Percentiles rank a stretch among this genome's conserved stretches.
Evolutionary conservation across 345 rosid species (phyloP).

Genomic region (Limnanthes douglasii): DNA sequence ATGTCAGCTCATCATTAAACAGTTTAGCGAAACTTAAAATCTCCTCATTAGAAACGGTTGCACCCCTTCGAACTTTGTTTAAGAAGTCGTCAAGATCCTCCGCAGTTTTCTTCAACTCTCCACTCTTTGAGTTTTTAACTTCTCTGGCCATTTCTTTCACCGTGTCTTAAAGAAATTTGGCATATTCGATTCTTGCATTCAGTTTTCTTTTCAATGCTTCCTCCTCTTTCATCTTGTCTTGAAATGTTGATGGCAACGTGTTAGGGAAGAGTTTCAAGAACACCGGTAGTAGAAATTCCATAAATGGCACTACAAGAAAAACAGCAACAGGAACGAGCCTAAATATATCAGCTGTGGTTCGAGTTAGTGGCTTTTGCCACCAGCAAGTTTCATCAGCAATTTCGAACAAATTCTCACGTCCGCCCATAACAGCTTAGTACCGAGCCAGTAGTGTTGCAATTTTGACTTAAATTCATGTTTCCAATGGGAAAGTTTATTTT

Average conservation of each 20-base stretch:
- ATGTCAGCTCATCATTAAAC: conserved; percentile 63
- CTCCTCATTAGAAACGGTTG: conserved; percentile 46
- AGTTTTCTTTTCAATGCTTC: conserved; percentile 63
- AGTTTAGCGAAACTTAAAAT: conserved; percentile 60
- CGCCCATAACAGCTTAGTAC: conserved; percentile 46
- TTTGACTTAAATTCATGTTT: conserved; percentile 42
- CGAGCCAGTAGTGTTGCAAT: conserved; percentile 64
- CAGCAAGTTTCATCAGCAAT: conserved; percentile 47
- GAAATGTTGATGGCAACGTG: conserved; percentile 74
- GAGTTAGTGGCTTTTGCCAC: conserved; percentile 68
- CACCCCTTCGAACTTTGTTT: conserved; percentile 54
- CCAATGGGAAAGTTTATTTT: conserved; percentile 46
- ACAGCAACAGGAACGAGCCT: conserved; percentile 78
- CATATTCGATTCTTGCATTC: conserved; percentile 56
- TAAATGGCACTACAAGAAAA: conserved; percentile 59
- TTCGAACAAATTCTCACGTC: conserved; percentile 60
- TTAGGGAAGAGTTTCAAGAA: conserved; percentile 61
- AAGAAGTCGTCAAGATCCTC: conserved; percentile 59
- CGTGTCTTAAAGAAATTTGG: conserved; percentile 73
- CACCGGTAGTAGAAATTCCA: conserved; percentile 65
- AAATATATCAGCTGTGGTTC: conserved; percentile 86
- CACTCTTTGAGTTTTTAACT: conserved; percentile 65
- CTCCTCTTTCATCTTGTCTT: conserved; percentile 76
- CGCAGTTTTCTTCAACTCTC: conserved; percentile 51
- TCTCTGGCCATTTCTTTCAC: conserved; percentile 92